Base-by-base conservation (phyloP, 108 stramenopile species). In the Conticribra guillardii region DNA sequence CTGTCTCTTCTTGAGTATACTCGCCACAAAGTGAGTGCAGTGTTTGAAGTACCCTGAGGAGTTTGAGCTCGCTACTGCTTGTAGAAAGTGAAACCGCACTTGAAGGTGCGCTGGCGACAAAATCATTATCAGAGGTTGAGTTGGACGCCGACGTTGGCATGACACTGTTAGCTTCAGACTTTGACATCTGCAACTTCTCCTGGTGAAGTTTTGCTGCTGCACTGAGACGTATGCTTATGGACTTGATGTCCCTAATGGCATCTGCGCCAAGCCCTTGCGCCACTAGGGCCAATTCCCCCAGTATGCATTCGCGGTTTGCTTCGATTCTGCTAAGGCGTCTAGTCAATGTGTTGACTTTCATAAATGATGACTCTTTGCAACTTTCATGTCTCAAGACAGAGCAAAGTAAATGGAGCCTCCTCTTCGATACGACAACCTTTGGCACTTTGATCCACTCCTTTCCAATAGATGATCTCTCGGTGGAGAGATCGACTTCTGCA, bases 21-120 rank as follows among this genome's bases (percentile, higher is more conserved):
- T 88, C 90, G 41, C 50, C 61, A 44, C 92, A 91, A 23, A 97
- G 74, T 14, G 87, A 71, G 46, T 87, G 80, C 17, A 97, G 79
- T 21, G 92, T 93, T 70, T 96, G 95, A 22, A 97, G 78, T 11
- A 97, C 96, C 15, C 95, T 76, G 21, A 97, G 86, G 21, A 97
- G 83, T 63, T 96, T 96, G 57, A 92, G 61, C 76, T 97, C 96
- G 54, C 82, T 91, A 24, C 85, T 90, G 57, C 87, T 92, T 7
- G 94, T 90, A 60, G 90, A 89, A 7, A 97, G 84, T 21, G 91
- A 85, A 15, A 96, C 86, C 18, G 95, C 90, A 52, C 85, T 87
- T 29, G 91, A 90, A 26, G 87, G 85, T 2, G 83, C 79, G 24
- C 77, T 66, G 28, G 55, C 66, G 26, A 67, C 33, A 30, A 60